Percentiles rank a stretch among this genome's conserved stretches.
Conservation (phyloP, 2,329 filamentous ascomycete genomes). For the Coleophoma cylindrospora region DNA sequence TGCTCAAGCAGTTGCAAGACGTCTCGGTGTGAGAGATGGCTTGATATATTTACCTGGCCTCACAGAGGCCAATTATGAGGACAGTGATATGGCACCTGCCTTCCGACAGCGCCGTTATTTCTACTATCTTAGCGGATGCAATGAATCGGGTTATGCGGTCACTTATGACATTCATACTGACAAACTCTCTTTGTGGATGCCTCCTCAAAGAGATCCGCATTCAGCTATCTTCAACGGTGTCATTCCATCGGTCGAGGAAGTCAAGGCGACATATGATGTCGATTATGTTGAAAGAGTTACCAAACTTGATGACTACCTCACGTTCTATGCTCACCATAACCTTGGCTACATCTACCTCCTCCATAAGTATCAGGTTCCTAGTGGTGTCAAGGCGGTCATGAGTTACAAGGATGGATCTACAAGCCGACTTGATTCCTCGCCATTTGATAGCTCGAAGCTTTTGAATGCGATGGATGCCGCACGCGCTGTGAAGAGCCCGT, state of each 20-base stretch:
- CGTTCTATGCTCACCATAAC: conserved; percentile 33
- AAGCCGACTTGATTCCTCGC: conserved; percentile 2
- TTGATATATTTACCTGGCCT: conserved; percentile 53
- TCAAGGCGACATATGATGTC: conserved; percentile 58
- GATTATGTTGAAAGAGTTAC: conserved; percentile 61
- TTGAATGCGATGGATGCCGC: conserved; percentile 72
- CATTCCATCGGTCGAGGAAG: conserved; percentile 55
- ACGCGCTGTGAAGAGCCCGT: conserved; percentile 77
- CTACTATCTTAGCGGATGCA: conserved; percentile 51
- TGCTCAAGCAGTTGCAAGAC: conserved; percentile 37
- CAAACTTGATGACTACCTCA: conserved; percentile 44
- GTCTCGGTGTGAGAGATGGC: conserved; percentile 36
- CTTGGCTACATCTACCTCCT: conserved; percentile 38
- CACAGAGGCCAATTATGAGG: conserved; percentile 43
- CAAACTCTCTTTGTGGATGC: conserved; percentile 67
- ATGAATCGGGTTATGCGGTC: conserved; percentile 48
- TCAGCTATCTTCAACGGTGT: conserved; percentile 60
- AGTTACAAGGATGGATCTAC: conserved; percentile 1
- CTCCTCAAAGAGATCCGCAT: conserved; percentile 53
- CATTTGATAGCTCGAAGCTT: conserved; percentile 48
- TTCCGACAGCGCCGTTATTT: conserved; percentile 59
- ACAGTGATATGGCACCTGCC: conserved; percentile 50
- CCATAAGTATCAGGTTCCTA: conserved; percentile 34
- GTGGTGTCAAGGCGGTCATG: not conserved
- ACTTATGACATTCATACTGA: conserved; percentile 56